Evolutionary conservation across 2,329 filamentous ascomycete species (phyloP).

Genomic region (Alternaria arbusti): DNA sequence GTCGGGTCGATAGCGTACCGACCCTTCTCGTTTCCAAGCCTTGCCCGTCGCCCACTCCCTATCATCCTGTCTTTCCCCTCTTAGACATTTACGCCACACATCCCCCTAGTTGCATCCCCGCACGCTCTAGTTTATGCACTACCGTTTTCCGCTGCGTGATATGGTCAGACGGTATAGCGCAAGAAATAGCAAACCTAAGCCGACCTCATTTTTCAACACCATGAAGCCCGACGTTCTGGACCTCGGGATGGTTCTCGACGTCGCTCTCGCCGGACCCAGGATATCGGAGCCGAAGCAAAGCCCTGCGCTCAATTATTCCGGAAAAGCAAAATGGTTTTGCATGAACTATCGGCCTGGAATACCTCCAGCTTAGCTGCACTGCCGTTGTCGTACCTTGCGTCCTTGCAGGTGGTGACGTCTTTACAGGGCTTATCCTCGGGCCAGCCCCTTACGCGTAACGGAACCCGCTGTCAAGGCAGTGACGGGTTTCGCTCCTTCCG

Average conservation of each 20-base stretch:
- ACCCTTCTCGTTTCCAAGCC: not conserved
- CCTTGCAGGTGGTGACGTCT: not conserved
- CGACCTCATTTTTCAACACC: conserved; percentile 14
- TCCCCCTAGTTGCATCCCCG: not conserved
- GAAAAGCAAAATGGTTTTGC: not conserved
- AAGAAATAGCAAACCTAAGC: conserved; percentile 23
- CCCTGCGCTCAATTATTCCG: not conserved
- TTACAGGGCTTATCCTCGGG: not conserved
- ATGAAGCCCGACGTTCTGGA: not conserved
- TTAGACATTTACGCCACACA: not conserved
- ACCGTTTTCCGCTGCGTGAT: not conserved
- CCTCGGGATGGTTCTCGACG: not conserved
- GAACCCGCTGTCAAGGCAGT: not conserved
- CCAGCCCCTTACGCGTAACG: not conserved
- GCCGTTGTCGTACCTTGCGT: not conserved
- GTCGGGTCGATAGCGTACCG: not conserved
- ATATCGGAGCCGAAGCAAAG: not conserved
- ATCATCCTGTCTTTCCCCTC: not conserved
- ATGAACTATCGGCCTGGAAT: not conserved
- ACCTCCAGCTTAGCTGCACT: not conserved
- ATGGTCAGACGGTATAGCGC: conserved; percentile 14
- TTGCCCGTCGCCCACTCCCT: not conserved
- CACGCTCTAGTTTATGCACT: not conserved
- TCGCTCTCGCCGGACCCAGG: not conserved
- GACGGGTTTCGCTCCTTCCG: not conserved